Percentiles rank a stretch among this genome's conserved stretches.
Evolutionary conservation across 2,329 filamentous ascomycete species (phyloP).

Genomic region (Sclerotinia glacialis): DNA sequence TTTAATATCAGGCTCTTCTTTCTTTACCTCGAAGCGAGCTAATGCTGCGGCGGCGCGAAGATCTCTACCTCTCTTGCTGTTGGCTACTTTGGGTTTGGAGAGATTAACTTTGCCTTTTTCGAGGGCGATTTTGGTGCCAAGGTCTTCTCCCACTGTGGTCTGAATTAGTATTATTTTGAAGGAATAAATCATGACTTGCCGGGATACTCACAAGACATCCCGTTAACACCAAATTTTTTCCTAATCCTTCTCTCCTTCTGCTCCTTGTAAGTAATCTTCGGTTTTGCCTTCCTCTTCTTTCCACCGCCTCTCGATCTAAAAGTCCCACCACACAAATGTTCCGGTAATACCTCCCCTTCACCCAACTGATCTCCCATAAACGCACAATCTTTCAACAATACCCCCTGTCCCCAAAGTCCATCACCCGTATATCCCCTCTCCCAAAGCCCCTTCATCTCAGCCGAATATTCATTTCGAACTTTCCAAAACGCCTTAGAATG

Average conservation of each 20-base stretch:
- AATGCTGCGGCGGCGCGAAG: constrained; percentile 59
- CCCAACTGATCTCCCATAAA: constrained; percentile 54
- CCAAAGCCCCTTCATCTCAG: constrained; percentile 70
- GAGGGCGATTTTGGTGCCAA: constrained; percentile 47
- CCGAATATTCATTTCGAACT: constrained; percentile 70
- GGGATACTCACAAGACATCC: constrained; percentile 27
- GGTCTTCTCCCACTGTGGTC: constrained; percentile 49
- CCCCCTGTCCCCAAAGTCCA: constrained; percentile 76
- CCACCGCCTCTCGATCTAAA: constrained; percentile 57
- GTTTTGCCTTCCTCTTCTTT: constrained; percentile 52
- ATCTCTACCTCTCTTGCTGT: constrained; percentile 57
- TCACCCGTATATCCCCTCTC: constrained; percentile 70
- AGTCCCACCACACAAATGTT: constrained; percentile 79
- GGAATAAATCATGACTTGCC: not conserved
- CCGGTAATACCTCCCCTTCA: constrained; percentile 57
- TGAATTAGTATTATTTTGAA: not conserved
- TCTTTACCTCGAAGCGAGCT: constrained; percentile 51
- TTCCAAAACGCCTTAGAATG: constrained; percentile 79
- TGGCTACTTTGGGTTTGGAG: constrained; percentile 58
- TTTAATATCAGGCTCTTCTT: constrained; percentile 42
- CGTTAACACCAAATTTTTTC: constrained; percentile 55
- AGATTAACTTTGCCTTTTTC: constrained; percentile 51
- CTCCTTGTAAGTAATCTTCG: constrained; percentile 39
- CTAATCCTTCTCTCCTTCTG: constrained; percentile 53
- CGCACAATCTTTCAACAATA: constrained; percentile 58